Evolutionary conservation across 768 basidiomycete genomes (phyloP), one percentile per base, ranked within the genome.

Genomic region (Rhizopogon salebrosus): DNA sequence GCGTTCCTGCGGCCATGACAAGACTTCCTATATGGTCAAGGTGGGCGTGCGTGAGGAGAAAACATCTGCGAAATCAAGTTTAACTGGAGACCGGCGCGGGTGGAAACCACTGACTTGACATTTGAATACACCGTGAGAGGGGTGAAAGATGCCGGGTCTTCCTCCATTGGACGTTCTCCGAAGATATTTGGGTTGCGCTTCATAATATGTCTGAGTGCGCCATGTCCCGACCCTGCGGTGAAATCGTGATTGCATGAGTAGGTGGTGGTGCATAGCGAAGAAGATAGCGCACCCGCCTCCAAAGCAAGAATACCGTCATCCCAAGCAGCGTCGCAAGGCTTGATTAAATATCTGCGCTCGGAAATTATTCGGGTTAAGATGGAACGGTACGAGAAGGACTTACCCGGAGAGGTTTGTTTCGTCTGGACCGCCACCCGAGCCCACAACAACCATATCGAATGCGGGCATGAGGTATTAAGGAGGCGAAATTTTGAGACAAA

Each of bases 321-420:
- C 95, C 95, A 98, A 8, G 71, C 62, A 9, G 75, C 63, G 34
- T 74, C 66, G 57, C 68, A 73, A 7, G 89, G 79, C 64, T 98
- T 98, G 65, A 97, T 69, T 48, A 97, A 73, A 73, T 95, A 98
- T n/a, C 93, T 95, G 61, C 26, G 41, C 14, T 40, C 36, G 38
- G 18, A 48, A 13, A 22, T 16, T 31, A 14, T 23, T 38, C 18
- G 20, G 53, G 24, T 43, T 24, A 41, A 54, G 49, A 54, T 58
- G 55, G 43, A 20, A 60, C 57, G 54, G 39, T 45, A 31, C 41
- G 50, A 45, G 20, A 38, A 48, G 48, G 11, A 78, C 85, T 59
- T 66, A 92, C 93, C 83, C 87, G 24, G 89, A 91, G 57, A 97
- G 70, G 71, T 98, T 90, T 22, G 85, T 87, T 69, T 98, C 95